Evolutionary conservation across 208 protist species (phyloP).

Genomic region (Herpetomonas tarakana): DNA sequence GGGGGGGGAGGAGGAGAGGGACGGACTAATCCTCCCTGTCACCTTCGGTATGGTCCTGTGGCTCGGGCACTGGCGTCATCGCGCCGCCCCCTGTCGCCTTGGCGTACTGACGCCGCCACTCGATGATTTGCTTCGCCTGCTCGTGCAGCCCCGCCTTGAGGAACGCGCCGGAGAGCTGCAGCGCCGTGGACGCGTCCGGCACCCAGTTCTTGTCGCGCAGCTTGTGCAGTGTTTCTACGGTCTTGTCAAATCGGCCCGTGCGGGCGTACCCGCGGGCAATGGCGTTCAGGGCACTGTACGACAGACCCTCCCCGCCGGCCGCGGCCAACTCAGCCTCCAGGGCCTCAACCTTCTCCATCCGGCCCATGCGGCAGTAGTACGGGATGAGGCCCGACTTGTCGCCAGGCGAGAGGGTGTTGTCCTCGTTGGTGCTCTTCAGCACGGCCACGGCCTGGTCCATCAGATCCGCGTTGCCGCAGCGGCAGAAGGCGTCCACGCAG

Average conservation of each 20-base stretch:
- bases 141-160: slow-evolving; percentile 85
- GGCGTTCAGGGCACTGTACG: slow-evolving; percentile 74
- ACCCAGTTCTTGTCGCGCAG: slow-evolving; percentile 78
- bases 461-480: slow-evolving; percentile 44
- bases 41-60: too few relatives aligned
- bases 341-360: slow-evolving; percentile 74
- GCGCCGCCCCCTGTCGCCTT: slow-evolving; percentile 37
- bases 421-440: slow-evolving; percentile 16
- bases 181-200: slow-evolving; percentile 73
- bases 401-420: slow-evolving; percentile 16
- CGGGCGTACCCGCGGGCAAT: slow-evolving; percentile 77
- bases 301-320: slow-evolving; percentile 23
- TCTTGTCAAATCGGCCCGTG: slow-evolving; percentile 80
- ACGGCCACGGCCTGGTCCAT: slow-evolving; percentile 61
- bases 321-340: slow-evolving; percentile 30
- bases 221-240: slow-evolving; percentile 72
- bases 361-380: slow-evolving; percentile 77
- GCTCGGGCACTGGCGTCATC: too few relatives aligned
- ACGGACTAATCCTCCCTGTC: too few relatives aligned
- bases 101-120: slow-evolving; percentile 83
- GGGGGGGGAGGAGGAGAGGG: too few relatives aligned
- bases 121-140: slow-evolving; percentile 82
- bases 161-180: slow-evolving; percentile 75
- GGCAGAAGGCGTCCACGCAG: slow-evolving; percentile 80
- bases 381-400: slow-evolving; percentile 69